phyloP scores from a whole-genome alignment of 2,329 filamentous ascomycete species.

The Podosphaera xanthii region DNA sequence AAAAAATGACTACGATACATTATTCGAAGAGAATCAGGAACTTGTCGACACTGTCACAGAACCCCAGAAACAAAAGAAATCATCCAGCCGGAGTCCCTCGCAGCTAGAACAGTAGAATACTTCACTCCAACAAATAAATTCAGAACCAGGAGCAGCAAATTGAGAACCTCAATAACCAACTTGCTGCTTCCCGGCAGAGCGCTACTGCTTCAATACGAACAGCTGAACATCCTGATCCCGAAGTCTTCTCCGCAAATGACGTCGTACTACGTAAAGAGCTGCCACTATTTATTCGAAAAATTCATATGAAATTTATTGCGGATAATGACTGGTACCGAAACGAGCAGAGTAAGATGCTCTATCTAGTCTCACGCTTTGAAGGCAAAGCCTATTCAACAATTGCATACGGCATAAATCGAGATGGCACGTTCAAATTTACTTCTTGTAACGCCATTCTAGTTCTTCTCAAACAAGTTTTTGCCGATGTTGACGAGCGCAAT shows the following conservation, averaged over 20 bases:
- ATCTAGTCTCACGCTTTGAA: neutral
- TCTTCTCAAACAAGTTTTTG: neutral
- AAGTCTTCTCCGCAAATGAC: neutral
- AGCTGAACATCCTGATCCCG: neutral
- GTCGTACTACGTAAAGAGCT: neutral
- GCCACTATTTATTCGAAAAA: neutral
- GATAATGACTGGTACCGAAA: neutral
- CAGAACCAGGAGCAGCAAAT: neutral
- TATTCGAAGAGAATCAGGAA: conserved; percentile 1
- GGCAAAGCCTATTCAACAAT: neutral
- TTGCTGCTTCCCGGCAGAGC: neutral
- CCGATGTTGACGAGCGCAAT: neutral
- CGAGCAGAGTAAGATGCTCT: neutral
- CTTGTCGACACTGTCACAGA: neutral
- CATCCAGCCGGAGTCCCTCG: neutral
- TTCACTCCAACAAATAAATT: neutral
- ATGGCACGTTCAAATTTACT: neutral
- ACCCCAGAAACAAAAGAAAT: neutral
- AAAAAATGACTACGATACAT: neutral
- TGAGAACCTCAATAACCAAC: neutral
- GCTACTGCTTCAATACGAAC: neutral
- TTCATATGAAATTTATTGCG: neutral
- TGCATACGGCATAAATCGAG: neutral
- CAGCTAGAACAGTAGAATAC: neutral
- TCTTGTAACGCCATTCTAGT: neutral